These are phyloP conservation scores for Blastobotrys elegans DNA, from an alignment of 1,139 yeast species.

Conservation along the genomic window DNA sequence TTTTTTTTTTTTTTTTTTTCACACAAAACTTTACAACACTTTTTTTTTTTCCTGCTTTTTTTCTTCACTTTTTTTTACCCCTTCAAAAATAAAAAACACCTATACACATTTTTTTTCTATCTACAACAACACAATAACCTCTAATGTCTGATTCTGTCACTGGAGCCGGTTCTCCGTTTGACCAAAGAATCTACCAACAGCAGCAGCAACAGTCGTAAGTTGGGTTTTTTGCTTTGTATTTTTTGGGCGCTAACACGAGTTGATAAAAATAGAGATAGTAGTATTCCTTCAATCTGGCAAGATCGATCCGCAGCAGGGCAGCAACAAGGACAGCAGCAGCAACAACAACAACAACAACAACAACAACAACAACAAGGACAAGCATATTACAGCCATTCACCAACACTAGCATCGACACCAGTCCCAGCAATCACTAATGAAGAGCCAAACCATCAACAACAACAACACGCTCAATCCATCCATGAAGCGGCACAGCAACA, in stretches of 20 bases:
- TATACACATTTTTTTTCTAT: background rate
- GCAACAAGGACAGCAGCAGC: background rate
- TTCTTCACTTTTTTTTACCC: background rate
- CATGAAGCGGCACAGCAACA: slow-evolving; percentile 14
- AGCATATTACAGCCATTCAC: slow-evolving; percentile 5
- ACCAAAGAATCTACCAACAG: slow-evolving; percentile 20
- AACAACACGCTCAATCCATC: slow-evolving; percentile 25
- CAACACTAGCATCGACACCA: slow-evolving; percentile 2
- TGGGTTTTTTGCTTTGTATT: slow-evolving; percentile 8
- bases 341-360: background rate
- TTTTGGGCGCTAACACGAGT: slow-evolving; percentile 6
- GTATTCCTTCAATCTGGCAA: slow-evolving; percentile 15
- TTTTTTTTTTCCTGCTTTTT: background rate
- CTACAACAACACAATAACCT: background rate
- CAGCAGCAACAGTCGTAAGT: slow-evolving; percentile 6
- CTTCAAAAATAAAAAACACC: background rate
- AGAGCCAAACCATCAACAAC: slow-evolving; percentile 8
- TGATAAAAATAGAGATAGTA: slow-evolving; percentile 1
- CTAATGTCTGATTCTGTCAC: slow-evolving; percentile 20
- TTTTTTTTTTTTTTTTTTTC: background rate
- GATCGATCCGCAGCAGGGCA: slow-evolving; percentile 4
- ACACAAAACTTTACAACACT: background rate
- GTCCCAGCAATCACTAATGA: background rate
- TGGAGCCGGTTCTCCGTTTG: slow-evolving; percentile 28
- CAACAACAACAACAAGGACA: background rate